These are phyloP conservation scores for Xenoacremonium recifei DNA, from an alignment of 2,329 filamentous ascomycete species.

Conservation along the genomic window DNA sequence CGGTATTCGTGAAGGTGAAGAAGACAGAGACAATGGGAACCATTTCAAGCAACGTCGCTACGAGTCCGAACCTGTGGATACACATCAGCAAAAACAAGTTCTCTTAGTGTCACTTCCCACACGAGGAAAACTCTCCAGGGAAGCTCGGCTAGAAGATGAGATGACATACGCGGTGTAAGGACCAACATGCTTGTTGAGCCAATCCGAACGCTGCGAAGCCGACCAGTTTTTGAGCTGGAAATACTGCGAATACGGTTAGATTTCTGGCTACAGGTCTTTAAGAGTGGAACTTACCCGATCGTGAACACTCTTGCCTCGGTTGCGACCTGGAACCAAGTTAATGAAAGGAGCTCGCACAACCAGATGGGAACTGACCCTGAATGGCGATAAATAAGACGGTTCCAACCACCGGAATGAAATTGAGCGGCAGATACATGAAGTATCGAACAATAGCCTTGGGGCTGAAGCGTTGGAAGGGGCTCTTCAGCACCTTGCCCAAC, in stretches of 20 bases:
- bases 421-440: conserved; percentile 83
- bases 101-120: conserved; percentile 6
- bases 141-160: conserved; percentile 1
- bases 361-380: conserved; percentile 52
- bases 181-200: conserved; percentile 67
- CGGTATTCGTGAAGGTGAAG: conserved; percentile 86
- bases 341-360: not conserved
- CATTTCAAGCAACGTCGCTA: conserved; percentile 80
- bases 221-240: conserved; percentile 90
- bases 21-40: conserved; percentile 79
- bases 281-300: conserved; percentile 45
- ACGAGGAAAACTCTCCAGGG: not conserved
- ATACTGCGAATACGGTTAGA: conserved; percentile 54
- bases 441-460: conserved; percentile 70
- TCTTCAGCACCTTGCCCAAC: conserved; percentile 58
- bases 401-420: conserved; percentile 88
- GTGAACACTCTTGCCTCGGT: conserved; percentile 49
- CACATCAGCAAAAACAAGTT: conserved; percentile 9
- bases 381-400: conserved; percentile 77
- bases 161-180: conserved; percentile 75
- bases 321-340: conserved; percentile 38
- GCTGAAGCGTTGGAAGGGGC: conserved; percentile 55
- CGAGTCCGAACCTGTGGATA: conserved; percentile 63
- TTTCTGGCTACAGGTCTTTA: not conserved
- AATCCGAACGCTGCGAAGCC: conserved; percentile 60